Evolutionary conservation across 2,329 filamentous ascomycete genomes (phyloP).

Genomic region (Hypomyces rosellus): DNA sequence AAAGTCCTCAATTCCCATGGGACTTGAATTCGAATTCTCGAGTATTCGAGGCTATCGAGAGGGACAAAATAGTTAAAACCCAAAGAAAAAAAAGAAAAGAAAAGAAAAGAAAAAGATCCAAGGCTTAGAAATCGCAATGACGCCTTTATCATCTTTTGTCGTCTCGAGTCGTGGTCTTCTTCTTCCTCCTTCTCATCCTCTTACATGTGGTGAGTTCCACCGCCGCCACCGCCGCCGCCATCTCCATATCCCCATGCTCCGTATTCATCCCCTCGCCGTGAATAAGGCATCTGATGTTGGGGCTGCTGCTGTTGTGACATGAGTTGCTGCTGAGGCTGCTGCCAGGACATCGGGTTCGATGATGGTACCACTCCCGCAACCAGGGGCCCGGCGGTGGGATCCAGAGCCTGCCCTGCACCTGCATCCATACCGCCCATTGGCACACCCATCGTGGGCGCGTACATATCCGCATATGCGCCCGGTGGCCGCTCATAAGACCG

Average conservation of each 20-base stretch:
- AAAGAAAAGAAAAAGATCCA: too few relatives aligned
- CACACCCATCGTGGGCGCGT: slow-evolving; percentile 34
- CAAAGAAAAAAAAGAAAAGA: too few relatives aligned
- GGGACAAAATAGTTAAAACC: too few relatives aligned
- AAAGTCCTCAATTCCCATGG: too few relatives aligned
- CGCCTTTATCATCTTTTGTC: too few relatives aligned
- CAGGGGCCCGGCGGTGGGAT: slow-evolving; percentile 19
- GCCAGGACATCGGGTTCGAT: slow-evolving; percentile 38
- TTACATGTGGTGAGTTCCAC: slow-evolving; percentile 6
- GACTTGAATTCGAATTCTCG: too few relatives aligned
- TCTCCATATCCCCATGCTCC: slow-evolving; percentile 29
- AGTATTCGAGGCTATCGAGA: too few relatives aligned
- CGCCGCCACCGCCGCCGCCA: not conserved
- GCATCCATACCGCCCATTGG: slow-evolving; percentile 31
- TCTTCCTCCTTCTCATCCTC: not conserved
- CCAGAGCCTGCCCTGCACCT: slow-evolving; percentile 3
- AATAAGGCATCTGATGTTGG: slow-evolving; percentile 25
- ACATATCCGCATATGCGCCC: slow-evolving; percentile 38
- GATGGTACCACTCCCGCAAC: slow-evolving; percentile 29
- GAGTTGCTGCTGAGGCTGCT: slow-evolving; percentile 31
- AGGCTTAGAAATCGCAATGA: too few relatives aligned
- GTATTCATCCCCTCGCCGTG: slow-evolving; percentile 32
- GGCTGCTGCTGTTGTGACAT: slow-evolving; percentile 9
- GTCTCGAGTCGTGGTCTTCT: not conserved
- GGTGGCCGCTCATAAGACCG: slow-evolving; percentile 38